Conservation (phyloP, 78 protist species). For the Dictyostelium capitatum region DNA sequence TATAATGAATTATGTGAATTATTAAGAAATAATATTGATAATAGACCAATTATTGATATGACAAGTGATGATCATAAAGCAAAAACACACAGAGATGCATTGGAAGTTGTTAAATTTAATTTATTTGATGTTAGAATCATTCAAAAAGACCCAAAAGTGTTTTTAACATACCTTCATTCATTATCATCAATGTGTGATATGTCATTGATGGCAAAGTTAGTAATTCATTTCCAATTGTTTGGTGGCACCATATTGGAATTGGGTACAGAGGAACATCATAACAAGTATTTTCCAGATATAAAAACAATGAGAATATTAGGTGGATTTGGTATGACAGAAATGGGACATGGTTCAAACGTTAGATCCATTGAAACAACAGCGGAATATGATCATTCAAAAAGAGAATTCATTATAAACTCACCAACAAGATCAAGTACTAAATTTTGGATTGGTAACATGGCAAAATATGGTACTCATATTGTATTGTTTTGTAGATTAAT, state of each 20-base stretch:
- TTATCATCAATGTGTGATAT: not conserved
- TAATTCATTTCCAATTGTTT: constrained; percentile 61
- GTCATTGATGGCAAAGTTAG: constrained; percentile 25
- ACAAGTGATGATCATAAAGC: constrained; percentile 2
- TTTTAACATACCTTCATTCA: not conserved
- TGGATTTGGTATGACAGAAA: constrained; percentile 90
- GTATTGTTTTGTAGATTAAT: constrained; percentile 51
- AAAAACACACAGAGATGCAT: constrained; percentile 11
- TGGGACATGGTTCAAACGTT: constrained; percentile 91
- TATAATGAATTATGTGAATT: not conserved
- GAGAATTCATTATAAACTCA: constrained; percentile 78
- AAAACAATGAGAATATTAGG: constrained; percentile 77
- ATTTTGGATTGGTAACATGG: constrained; percentile 80
- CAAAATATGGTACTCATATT: constrained; percentile 70
- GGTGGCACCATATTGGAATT: constrained; percentile 72
- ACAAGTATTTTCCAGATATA: constrained; percentile 59
- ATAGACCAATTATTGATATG: constrained; percentile 33
- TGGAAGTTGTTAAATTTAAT: not conserved
- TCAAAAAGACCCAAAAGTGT: constrained; percentile 29
- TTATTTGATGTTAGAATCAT: not conserved
- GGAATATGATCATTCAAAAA: constrained; percentile 37
- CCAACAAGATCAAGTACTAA: constrained; percentile 79
- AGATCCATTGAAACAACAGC: constrained; percentile 88
- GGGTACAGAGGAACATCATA: constrained; percentile 70
- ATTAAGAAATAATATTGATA: not conserved